Evolutionary conservation across 1,284 basidiomycete species (phyloP).

Genomic region (Sutorius eximius): DNA sequence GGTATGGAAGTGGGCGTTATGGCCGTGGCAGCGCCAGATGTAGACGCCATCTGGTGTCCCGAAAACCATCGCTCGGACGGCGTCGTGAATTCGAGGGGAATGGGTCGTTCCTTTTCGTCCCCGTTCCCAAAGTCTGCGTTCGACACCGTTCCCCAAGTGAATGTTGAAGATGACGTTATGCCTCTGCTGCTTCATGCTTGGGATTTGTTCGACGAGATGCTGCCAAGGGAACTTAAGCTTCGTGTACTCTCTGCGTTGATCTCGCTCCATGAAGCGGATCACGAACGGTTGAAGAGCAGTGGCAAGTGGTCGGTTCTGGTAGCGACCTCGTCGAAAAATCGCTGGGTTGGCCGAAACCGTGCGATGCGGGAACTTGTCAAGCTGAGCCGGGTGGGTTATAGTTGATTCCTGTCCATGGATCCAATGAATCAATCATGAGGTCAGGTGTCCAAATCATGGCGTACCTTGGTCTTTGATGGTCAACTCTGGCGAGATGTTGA

Average conservation of each 20-base stretch:
- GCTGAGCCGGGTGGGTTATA: conserved; percentile 68
- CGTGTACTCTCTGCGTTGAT: conserved; percentile 59
- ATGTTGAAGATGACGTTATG: conserved; percentile 47
- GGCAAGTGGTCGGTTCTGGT: conserved; percentile 57
- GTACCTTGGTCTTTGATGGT: conserved; percentile 78
- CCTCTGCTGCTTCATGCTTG: conserved; percentile 46
- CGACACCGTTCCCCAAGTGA: conserved; percentile 50
- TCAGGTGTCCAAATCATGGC: conserved; percentile 85
- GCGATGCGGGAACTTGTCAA: conserved; percentile 78
- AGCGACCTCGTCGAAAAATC: conserved; percentile 54
- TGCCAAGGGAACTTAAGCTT: conserved; percentile 76
- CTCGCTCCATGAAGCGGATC: conserved; percentile 54
- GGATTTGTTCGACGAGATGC: conserved; percentile 62
- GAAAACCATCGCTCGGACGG: conserved; percentile 16
- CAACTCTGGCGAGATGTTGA: conserved; percentile 78
- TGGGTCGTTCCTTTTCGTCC: conserved; percentile 62
- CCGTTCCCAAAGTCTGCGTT: conserved; percentile 58
- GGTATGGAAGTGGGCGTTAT: conserved; percentile 28
- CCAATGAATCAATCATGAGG: conserved; percentile 11
- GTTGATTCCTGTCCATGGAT: conserved; percentile 21
- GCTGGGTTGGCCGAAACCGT: conserved; percentile 71
- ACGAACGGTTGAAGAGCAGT: conserved; percentile 41
- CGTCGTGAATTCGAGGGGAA: conserved; percentile 39
- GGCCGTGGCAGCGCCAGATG: conserved; percentile 9
- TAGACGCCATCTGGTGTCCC: conserved; percentile 11